Conservation (phyloP, 1,139 yeast genomes). For the Candida gigantensis region DNA sequence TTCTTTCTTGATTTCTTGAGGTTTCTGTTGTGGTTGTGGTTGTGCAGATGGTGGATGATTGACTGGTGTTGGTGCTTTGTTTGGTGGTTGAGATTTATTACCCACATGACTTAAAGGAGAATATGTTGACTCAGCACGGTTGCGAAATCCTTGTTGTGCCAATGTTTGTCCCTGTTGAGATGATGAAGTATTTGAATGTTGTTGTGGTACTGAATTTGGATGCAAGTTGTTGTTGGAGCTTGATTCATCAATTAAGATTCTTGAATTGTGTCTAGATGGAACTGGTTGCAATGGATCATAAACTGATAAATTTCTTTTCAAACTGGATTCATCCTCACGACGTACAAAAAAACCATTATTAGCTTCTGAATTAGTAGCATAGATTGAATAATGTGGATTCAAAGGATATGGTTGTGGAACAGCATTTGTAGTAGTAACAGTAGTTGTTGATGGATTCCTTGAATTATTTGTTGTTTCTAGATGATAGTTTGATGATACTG, state of each 20-base stretch:
- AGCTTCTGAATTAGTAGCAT: conserved; percentile 10
- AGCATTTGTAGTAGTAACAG: conserved; percentile 22
- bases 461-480: conserved; percentile 11
- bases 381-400: conserved; percentile 38
- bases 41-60: conserved; percentile 7
- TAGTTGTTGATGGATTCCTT: conserved; percentile 20
- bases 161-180: background rate
- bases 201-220: conserved; percentile 5
- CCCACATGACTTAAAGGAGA: conserved; percentile 17
- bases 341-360: conserved; percentile 12
- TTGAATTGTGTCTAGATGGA: conserved; percentile 20
- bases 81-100: conserved; percentile 3
- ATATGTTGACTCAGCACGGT: conserved; percentile 15
- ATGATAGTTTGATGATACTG: conserved; percentile 9
- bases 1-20: background rate
- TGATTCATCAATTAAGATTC: conserved; percentile 13
- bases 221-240: background rate
- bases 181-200: conserved; percentile 1
- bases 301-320: conserved; percentile 27
- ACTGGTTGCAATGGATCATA: conserved; percentile 38
- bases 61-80: conserved; percentile 4
- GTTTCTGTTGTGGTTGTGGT: conserved; percentile 2
- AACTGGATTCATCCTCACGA: conserved; percentile 6
- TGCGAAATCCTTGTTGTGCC: conserved; percentile 5
- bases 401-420: conserved; percentile 41